Conservation (phyloP, 108 stramenopile species). For the Nitzschia palea region DNA sequence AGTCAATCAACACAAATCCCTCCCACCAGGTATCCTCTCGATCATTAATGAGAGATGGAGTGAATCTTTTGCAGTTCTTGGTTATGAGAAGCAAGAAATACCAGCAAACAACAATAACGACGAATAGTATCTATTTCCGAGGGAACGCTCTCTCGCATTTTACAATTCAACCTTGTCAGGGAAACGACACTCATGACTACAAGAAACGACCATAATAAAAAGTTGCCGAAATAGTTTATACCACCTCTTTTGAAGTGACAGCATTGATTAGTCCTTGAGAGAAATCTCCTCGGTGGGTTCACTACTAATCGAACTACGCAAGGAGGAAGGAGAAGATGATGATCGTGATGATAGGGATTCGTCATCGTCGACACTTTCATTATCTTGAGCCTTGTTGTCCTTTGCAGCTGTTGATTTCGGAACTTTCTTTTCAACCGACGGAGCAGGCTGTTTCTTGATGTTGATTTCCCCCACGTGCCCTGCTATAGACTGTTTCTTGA, state of each 20-base stretch:
- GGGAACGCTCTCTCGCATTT: no score
- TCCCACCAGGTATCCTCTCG: slow-evolving; percentile 9
- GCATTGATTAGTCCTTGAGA: neutral
- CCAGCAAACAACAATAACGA: neutral
- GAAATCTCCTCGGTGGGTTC: neutral
- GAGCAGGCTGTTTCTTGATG: neutral
- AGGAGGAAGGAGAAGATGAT: no score
- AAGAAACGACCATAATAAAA: no score
- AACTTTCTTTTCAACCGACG: neutral
- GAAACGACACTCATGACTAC: no score
- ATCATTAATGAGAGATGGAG: slow-evolving; percentile 36
- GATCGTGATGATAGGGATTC: neutral
- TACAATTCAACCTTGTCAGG: no score
- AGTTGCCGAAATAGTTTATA: no score
- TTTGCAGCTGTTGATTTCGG: neutral
- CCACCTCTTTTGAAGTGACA: no score
- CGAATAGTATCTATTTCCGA: no score
- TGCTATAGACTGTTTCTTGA: neutral
- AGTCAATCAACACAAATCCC: slow-evolving; percentile 10
- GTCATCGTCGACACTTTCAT: neutral
- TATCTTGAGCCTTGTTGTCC: neutral
- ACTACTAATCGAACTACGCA: neutral
- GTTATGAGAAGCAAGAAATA: slow-evolving; percentile 22
- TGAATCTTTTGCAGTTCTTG: slow-evolving; percentile 31
- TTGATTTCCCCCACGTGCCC: neutral